Conservation (phyloP, 1,139 yeast genomes). For the Hyphopichia burtonii region DNA sequence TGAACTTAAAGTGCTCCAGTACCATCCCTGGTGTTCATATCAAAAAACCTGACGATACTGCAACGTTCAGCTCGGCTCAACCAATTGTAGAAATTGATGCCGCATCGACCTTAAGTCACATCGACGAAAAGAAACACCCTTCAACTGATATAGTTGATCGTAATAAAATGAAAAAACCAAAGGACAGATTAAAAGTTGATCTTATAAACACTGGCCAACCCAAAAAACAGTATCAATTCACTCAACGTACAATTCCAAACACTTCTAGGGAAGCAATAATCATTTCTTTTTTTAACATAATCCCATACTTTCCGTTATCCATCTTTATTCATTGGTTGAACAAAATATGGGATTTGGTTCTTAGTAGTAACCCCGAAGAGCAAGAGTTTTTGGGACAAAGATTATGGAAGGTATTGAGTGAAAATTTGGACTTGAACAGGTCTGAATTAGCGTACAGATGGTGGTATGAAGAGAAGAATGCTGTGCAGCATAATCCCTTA, state of each 20-base stretch:
- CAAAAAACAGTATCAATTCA: slow-evolving; percentile 18
- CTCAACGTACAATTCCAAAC: slow-evolving; percentile 28
- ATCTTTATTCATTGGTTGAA: slow-evolving; percentile 49
- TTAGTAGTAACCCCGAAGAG: slow-evolving; percentile 37
- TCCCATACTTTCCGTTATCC: slow-evolving; percentile 54
- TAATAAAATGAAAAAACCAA: slow-evolving; percentile 35
- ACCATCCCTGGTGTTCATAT: slow-evolving; percentile 30
- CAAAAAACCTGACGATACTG: slow-evolving; percentile 12
- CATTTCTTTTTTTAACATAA: slow-evolving; percentile 45
- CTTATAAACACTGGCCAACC: slow-evolving; percentile 17
- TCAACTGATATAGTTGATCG: slow-evolving; percentile 26
- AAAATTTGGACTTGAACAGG: slow-evolving; percentile 56
- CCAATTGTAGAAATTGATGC: slow-evolving; percentile 40
- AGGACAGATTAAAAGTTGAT: slow-evolving; percentile 22
- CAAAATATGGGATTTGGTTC: slow-evolving; percentile 42
- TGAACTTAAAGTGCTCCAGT: slow-evolving; percentile 38
- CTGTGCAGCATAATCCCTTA: slow-evolving; percentile 10
- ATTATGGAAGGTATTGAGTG: slow-evolving; percentile 44
- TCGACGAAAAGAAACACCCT: slow-evolving; percentile 20
- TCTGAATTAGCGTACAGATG: slow-evolving; percentile 63
- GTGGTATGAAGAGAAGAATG: slow-evolving; percentile 49
- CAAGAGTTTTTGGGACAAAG: slow-evolving; percentile 22
- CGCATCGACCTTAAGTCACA: slow-evolving; percentile 32
- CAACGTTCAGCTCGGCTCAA: slow-evolving; percentile 34
- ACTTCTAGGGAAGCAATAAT: slow-evolving; percentile 56